These are phyloP conservation scores for Monilinia polystroma DNA, from an alignment of 2,329 filamentous ascomycete genomes.

Conservation along the genomic window DNA sequence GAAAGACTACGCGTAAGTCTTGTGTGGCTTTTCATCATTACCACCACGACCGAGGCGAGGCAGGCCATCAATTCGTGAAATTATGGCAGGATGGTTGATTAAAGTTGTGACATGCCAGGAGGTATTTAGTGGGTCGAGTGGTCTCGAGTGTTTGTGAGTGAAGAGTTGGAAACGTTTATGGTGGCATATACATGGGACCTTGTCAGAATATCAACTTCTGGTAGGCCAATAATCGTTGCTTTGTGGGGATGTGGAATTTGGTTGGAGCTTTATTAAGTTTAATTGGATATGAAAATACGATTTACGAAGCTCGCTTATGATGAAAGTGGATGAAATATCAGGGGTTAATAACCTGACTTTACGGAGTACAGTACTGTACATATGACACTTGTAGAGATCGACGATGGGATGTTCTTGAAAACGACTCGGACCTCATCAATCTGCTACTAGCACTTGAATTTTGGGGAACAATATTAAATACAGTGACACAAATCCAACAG, in stretches of 20 bases:
- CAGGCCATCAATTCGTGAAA: too few relatives aligned
- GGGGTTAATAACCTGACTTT: not conserved
- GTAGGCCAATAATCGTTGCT: not conserved
- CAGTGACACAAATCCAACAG: conserved; percentile 1
- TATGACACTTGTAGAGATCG: conserved; percentile 11
- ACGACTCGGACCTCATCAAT: conserved; percentile 8
- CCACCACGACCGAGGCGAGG: too few relatives aligned
- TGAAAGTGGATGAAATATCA: not conserved
- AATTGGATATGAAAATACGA: conserved; percentile 6
- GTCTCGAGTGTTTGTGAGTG: too few relatives aligned
- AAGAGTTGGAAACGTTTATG: too few relatives aligned
- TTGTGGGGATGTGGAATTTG: conserved; percentile 1
- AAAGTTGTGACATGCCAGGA: too few relatives aligned
- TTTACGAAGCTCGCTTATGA: conserved; percentile 14
- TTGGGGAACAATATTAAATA: not conserved
- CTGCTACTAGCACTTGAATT: not conserved
- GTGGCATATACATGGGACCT: not conserved
- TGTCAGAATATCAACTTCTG: not conserved
- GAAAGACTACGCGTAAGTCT: too few relatives aligned
- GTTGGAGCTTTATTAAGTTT: not conserved
- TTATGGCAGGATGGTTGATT: too few relatives aligned
- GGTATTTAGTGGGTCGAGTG: too few relatives aligned
- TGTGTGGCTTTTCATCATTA: too few relatives aligned
- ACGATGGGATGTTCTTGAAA: conserved; percentile 5
- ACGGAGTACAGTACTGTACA: not conserved